Base-by-base conservation (phyloP, 495 filamentous ascomycete genomes). In the Saxispiralis lemnorum region DNA sequence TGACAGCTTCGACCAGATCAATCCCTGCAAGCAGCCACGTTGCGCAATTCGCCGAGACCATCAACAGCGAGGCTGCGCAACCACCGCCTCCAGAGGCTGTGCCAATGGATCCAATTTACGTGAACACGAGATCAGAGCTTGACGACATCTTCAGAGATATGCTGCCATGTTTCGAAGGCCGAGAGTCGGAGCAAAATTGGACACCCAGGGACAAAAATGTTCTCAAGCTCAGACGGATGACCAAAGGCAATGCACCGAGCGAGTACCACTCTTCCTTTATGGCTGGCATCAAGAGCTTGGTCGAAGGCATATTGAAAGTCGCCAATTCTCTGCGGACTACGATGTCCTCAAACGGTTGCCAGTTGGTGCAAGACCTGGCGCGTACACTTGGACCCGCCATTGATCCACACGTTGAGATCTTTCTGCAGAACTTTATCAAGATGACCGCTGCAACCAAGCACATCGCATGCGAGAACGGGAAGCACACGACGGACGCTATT, bases 141-240 rank as follows among this genome's bases (percentile, higher is more conserved):
- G 86, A 95, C 39, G 85, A 93, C 18, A 74, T 78, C 4, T 73
- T 93, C 51, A 71, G 70, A 33, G 73, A 76, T 10, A 93, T 99
- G 84, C 64, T 74, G 21, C 68, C 68, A 28, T 69, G 65, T 54
- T 96, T 96, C 51, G 85, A 95, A 49, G 88, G 87, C 32, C 83
- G 71, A 53, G 89, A 97, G 61, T 75, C 80, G 0, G 89, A 96
- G 53, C 68, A 78, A 19, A 97, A 97, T 53, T 97, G 89, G 86
- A 53, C 78, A 52, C 72, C 75, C 41, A 71, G 92, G 56, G 88
- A 95, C 51, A 79, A 86, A 62, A 78, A 69, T 53, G 67, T 81
- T 19, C 67, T 70, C 15, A 83, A 80, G 44, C 59, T 96, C 9
- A 76, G 88, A 21, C 72, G 76, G 48, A 66, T 96, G 14, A 75